Percentiles rank a stretch among this genome's conserved stretches.
Conservation (phyloP, 108 stramenopile species). For the Cylindrotheca closterium region DNA sequence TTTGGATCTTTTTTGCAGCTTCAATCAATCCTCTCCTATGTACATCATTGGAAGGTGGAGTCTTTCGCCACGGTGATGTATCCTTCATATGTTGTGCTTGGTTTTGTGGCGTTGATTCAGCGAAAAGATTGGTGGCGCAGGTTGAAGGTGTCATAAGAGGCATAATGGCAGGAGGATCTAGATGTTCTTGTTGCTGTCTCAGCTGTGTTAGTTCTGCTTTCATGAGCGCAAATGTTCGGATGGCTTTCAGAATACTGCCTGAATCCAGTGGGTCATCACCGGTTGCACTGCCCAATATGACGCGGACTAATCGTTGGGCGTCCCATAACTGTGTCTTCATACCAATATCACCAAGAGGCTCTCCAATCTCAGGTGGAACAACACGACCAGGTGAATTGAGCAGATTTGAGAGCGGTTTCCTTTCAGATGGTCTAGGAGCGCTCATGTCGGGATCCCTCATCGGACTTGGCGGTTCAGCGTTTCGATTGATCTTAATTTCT, state of each 20-base stretch:
- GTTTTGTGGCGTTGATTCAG: neutral
- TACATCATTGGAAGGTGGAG: neutral
- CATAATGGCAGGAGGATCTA: conserved; percentile 33
- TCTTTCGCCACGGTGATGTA: neutral
- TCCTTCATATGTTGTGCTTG: too few relatives aligned
- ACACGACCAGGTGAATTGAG: neutral
- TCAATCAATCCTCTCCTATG: neutral
- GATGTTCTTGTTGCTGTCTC: conserved; percentile 23
- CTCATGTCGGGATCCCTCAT: conserved; percentile 25
- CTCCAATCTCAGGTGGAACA: conserved; percentile 1
- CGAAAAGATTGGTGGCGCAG: neutral
- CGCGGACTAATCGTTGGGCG: conserved; percentile 31
- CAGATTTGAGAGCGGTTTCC: neutral
- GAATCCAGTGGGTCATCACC: conserved; percentile 7
- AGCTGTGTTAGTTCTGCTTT: conserved; percentile 30
- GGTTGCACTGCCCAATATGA: conserved; percentile 21
- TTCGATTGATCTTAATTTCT: conserved; percentile 27
- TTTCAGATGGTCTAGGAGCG: neutral
- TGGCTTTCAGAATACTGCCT: conserved; percentile 29
- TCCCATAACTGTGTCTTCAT: conserved; percentile 30
- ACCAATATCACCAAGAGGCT: conserved; percentile 14
- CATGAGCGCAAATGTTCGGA: conserved; percentile 34
- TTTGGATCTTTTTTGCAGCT: neutral
- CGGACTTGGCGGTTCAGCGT: conserved; percentile 34
- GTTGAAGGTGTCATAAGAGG: conserved; percentile 27